Evolutionary conservation across 2,329 filamentous ascomycete genomes (phyloP).

Genomic region (Ophiocordyceps robertsii): DNA sequence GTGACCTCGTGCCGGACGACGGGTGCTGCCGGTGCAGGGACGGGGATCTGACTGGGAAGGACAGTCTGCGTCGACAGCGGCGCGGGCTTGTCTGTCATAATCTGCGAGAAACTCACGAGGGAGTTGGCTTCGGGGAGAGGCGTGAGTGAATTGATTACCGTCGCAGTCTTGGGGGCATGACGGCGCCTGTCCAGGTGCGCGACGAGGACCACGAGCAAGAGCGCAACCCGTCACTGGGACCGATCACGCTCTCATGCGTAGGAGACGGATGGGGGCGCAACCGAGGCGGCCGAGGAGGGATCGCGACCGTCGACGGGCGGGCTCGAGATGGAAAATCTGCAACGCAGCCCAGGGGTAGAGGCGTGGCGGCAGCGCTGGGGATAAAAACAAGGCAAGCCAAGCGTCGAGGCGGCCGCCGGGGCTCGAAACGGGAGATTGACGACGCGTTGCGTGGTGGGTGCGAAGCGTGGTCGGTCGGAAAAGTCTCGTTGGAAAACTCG

Average conservation of each 20-base stretch:
- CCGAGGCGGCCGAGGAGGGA: not conserved
- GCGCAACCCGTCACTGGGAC: constrained; percentile 7
- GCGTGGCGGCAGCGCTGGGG: constrained; percentile 1
- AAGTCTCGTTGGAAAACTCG: constrained; percentile 18
- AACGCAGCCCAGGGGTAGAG: constrained; percentile 1
- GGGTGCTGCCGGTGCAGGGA: constrained; percentile 16
- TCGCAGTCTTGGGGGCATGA: constrained; percentile 43
- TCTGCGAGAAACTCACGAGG: constrained; percentile 34
- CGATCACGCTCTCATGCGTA: constrained; percentile 8
- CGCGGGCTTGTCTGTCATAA: constrained; percentile 48
- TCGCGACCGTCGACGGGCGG: not conserved
- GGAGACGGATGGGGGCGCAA: not conserved
- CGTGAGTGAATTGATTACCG: constrained; percentile 32
- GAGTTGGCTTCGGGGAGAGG: constrained; percentile 16
- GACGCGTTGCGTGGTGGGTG: constrained; percentile 10
- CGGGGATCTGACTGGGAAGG: constrained; percentile 39
- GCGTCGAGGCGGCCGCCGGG: not conserved
- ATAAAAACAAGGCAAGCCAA: constrained; percentile 2
- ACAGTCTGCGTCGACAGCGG: constrained; percentile 40
- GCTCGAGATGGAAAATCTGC: not conserved
- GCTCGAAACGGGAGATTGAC: constrained; percentile 5
- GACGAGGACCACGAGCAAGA: constrained; percentile 12
- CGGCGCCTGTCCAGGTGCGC: constrained; percentile 36
- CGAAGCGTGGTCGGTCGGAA: constrained; percentile 9
- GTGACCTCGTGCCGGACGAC: constrained; percentile 26